Evolutionary conservation across 1,139 yeast genomes (phyloP).

Genomic region (Diutina catenulata): DNA sequence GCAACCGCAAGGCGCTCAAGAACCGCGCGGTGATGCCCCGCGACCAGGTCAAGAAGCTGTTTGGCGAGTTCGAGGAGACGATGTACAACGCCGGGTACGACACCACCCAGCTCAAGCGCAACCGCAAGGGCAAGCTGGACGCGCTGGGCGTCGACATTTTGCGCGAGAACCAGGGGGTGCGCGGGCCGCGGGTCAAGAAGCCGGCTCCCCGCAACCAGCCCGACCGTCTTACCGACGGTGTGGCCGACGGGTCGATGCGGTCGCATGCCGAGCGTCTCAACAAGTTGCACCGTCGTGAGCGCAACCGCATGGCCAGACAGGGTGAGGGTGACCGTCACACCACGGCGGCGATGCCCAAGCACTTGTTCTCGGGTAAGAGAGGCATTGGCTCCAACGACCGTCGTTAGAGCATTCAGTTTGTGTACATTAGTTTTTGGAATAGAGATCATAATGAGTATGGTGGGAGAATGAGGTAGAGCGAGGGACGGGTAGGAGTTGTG

Average conservation of each 20-base stretch:
- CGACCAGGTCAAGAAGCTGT: slow-evolving; percentile 68
- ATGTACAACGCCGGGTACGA: slow-evolving; percentile 88
- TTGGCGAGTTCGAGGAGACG: slow-evolving; percentile 74
- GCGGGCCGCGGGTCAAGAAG: slow-evolving; percentile 32
- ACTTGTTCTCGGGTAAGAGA: slow-evolving; percentile 92
- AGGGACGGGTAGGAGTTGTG: too few relatives aligned
- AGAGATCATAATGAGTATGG: too few relatives aligned
- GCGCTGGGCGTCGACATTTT: slow-evolving; percentile 70
- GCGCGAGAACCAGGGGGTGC: slow-evolving; percentile 38
- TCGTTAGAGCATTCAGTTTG: too few relatives aligned
- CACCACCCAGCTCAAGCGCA: slow-evolving; percentile 37
- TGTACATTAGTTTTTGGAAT: too few relatives aligned
- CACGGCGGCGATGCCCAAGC: slow-evolving; percentile 81
- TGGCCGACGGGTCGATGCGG: slow-evolving; percentile 70
- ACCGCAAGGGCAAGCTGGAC: slow-evolving; percentile 30
- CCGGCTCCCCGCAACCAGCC: slow-evolving; percentile 46
- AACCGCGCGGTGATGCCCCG: slow-evolving; percentile 92
- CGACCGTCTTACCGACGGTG: slow-evolving; percentile 81
- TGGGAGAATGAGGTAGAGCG: too few relatives aligned
- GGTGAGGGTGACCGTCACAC: slow-evolving; percentile 96
- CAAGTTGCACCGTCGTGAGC: slow-evolving; percentile 84
- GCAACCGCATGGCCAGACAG: slow-evolving; percentile 84
- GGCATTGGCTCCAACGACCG: slow-evolving; percentile 80
- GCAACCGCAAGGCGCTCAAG: slow-evolving; percentile 78
- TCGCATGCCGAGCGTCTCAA: slow-evolving; percentile 79